phyloP scores from a whole-genome alignment of 371 early-diverging fungal genomes.

The Mortierella sp. region DNA sequence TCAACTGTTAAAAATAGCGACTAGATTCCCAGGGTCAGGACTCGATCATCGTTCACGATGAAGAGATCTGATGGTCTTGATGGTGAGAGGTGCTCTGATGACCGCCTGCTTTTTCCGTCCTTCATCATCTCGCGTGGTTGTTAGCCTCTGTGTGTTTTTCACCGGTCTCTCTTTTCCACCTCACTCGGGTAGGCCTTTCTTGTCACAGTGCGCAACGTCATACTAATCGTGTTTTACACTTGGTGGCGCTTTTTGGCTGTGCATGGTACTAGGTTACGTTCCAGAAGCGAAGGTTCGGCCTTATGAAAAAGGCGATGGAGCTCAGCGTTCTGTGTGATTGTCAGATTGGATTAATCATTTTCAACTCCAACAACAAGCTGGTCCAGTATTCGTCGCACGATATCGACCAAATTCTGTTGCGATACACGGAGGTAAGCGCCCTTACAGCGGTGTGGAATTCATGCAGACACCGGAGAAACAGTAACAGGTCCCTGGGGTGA shows the following conservation, averaged over 20 bases:
- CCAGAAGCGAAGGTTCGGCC: slow-evolving; percentile 96
- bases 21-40: slow-evolving; percentile 10
- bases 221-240: too few relatives aligned
- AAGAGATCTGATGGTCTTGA: too few relatives aligned
- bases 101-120: too few relatives aligned
- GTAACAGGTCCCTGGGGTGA: too few relatives aligned
- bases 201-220: too few relatives aligned
- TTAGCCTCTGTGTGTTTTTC: not conserved
- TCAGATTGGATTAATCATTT: slow-evolving; percentile 95
- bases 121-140: too few relatives aligned
- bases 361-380: slow-evolving; percentile 91
- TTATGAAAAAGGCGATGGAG: slow-evolving; percentile 99
- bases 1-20: slow-evolving; percentile 12
- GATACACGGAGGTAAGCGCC: slow-evolving; percentile 85
- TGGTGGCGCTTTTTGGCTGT: not conserved
- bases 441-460: not conserved
- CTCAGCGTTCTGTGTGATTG: slow-evolving; percentile 96
- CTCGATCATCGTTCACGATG: not conserved
- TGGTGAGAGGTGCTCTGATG: not conserved
- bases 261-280: slow-evolving; percentile 87
- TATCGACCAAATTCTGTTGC: slow-evolving; percentile 91
- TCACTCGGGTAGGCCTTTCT: not conserved
- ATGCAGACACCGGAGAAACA: too few relatives aligned
- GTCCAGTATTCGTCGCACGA: slow-evolving; percentile 92
- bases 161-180: not conserved